Evolutionary conservation across 2,329 filamentous ascomycete genomes (phyloP), one percentile per base, ranked within the genome.

Genomic region (Monilinia laxa): DNA sequence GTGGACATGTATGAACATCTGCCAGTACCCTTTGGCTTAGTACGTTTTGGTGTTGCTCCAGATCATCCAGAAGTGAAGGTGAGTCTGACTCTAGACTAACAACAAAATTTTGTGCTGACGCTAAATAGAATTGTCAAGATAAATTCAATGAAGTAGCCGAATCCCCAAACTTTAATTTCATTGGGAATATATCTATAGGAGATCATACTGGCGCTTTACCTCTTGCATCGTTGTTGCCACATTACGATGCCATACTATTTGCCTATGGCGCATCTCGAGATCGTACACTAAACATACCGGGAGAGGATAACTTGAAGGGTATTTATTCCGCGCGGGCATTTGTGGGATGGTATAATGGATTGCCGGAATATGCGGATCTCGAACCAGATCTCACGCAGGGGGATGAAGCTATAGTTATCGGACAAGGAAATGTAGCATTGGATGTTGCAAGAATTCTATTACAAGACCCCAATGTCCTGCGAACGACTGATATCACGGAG

Each of bases 51-150:
- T 11, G 95, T 99, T 67, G 96, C 95, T n/a, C 95, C 95, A 6
- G 95, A 99, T 77, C 95, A 99, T 79, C 94, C 95, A 0, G 94
- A 99, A 80, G 95, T 99, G 72, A 99, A 99, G 87, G 92, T 95
- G 67, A 52, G 25, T 64, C 57, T 23, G 65, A 40, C 62, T 63
- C n/a, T 28, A 67, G 40, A 45, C 47, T 28, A 63, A 35, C 59
- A 58, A 42, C 31, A 35, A 38, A 25, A 67, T 42, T 65, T 38
- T 23, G 25, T 28, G 31, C 67, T 72, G 66, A 74, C 23, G 16
- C 25, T 51, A 18, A 62, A 23, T 75, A 96, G 92, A 98, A 97
- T 76, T 98, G 94, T 77, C 89, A 96, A 81, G 92, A 95, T 18
- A 97, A 92, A 73, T 97, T 99, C 73, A 87, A 90, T 70, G 90